These are phyloP conservation scores for Komagataea norvegica DNA, from an alignment of 1,139 yeast genomes.

Conservation along the genomic window DNA sequence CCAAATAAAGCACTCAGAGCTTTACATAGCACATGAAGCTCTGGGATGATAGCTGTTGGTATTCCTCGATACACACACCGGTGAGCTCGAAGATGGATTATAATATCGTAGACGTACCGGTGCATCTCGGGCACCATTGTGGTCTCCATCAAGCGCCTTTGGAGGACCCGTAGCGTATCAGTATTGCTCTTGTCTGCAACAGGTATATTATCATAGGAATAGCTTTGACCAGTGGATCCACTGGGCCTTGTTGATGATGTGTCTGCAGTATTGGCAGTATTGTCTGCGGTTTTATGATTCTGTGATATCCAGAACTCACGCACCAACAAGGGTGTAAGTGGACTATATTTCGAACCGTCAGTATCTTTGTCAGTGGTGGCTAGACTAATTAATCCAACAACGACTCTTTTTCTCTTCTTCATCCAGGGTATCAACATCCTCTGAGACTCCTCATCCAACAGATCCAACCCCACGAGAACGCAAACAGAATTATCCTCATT, in stretches of 20 bases:
- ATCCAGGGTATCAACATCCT: background rate
- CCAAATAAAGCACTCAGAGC: constrained; percentile 39
- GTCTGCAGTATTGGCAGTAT: background rate
- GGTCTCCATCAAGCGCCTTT: constrained; percentile 21
- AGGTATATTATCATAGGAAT: too few relatives aligned
- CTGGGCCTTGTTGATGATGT: background rate
- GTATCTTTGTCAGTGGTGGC: constrained; percentile 1
- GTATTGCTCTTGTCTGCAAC: background rate
- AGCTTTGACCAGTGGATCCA: background rate
- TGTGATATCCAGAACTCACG: constrained; percentile 5
- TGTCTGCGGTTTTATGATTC: background rate
- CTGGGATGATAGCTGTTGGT: constrained; percentile 40
- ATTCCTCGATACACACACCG: constrained; percentile 47
- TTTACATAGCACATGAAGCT: constrained; percentile 37
- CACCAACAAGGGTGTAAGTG: background rate
- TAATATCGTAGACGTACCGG: constrained; percentile 51
- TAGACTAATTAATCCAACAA: constrained; percentile 3
- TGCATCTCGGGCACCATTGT: constrained; percentile 41
- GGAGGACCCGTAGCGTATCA: background rate
- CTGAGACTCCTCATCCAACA: background rate
- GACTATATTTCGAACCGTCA: background rate
- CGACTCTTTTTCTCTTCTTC: background rate
- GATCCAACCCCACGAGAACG: constrained; percentile 3
- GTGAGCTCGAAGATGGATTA: constrained; percentile 46
- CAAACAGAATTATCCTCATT: background rate